phyloP scores from a whole-genome alignment of 2,329 filamentous ascomycete genomes.

The Fonsecaea nubica region DNA sequence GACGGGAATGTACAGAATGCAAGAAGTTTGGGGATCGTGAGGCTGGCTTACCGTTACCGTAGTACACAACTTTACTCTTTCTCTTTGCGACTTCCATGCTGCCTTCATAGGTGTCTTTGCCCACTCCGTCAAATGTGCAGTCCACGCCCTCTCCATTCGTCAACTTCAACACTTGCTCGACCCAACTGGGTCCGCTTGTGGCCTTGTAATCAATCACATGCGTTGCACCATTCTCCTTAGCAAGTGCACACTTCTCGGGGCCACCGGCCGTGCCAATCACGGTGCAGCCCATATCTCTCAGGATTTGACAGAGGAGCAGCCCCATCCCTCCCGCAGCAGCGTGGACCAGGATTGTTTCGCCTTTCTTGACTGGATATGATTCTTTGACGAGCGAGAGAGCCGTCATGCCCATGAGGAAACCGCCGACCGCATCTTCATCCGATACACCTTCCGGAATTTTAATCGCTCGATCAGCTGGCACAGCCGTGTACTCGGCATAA shows the following conservation, averaged over 20 bases:
- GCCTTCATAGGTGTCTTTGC: conserved; percentile 81
- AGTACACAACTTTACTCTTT: conserved; percentile 79
- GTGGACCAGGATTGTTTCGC: conserved; percentile 83
- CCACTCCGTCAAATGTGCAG: conserved; percentile 79
- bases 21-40: not conserved
- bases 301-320: conserved; percentile 72
- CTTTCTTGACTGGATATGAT: conserved; percentile 71
- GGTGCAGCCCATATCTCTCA: conserved; percentile 73
- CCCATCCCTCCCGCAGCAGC: conserved; percentile 86
- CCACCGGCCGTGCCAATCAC: conserved; percentile 81
- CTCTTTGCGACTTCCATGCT: conserved; percentile 74
- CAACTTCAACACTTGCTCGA: conserved; percentile 83
- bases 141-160: conserved; percentile 75
- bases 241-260: conserved; percentile 73
- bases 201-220: conserved; percentile 80
- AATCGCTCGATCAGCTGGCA: conserved; percentile 61
- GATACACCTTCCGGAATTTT: conserved; percentile 69
- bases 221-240: conserved; percentile 72
- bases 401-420: conserved; percentile 81
- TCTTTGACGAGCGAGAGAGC: conserved; percentile 80
- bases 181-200: conserved; percentile 74
- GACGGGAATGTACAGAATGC: not conserved
- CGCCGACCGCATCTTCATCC: conserved; percentile 69
- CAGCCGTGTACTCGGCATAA: conserved; percentile 67
- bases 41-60: conserved; percentile 66